phyloP scores from a whole-genome alignment of 2,329 filamentous ascomycete species.

The Phymatotrichopsis omnivora region DNA sequence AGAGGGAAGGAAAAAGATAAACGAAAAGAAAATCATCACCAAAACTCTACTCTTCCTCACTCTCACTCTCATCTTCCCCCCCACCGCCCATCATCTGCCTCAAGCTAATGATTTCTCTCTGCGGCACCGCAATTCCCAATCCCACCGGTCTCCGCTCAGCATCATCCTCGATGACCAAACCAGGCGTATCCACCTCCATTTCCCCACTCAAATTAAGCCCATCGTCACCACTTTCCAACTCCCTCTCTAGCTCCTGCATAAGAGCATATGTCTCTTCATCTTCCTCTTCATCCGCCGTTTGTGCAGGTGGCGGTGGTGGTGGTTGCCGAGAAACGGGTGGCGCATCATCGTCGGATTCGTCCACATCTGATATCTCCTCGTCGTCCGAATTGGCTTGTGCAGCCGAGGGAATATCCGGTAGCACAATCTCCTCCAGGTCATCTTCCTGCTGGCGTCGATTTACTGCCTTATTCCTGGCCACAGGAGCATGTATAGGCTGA shows the following conservation, averaged over 20 bases:
- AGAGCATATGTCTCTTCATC: constrained; percentile 21
- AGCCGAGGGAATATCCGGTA: background rate
- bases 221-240: constrained; percentile 19
- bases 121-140: constrained; percentile 5
- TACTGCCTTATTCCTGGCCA: constrained; percentile 11
- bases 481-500: background rate
- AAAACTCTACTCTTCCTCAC: constrained; percentile 22
- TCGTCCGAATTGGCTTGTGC: constrained; percentile 1
- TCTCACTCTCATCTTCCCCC: constrained; percentile 17
- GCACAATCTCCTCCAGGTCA: constrained; percentile 12
- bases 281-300: constrained; percentile 19
- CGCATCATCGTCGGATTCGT: constrained; percentile 21
- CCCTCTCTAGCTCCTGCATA: constrained; percentile 18
- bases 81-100: constrained; percentile 13
- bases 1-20: too few species aligned
- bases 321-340: background rate
- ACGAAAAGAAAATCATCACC: too few species aligned
- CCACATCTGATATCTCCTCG: constrained; percentile 25
- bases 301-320: constrained; percentile 1
- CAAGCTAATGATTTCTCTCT: constrained; percentile 12
- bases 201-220: constrained; percentile 4
- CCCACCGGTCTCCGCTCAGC: constrained; percentile 3
- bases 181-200: constrained; percentile 14
- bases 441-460: constrained; percentile 6
- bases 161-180: constrained; percentile 19